Evolutionary conservation across 352 stramenopile species (phyloP).

Genomic region (Peronospora farinosa): DNA sequence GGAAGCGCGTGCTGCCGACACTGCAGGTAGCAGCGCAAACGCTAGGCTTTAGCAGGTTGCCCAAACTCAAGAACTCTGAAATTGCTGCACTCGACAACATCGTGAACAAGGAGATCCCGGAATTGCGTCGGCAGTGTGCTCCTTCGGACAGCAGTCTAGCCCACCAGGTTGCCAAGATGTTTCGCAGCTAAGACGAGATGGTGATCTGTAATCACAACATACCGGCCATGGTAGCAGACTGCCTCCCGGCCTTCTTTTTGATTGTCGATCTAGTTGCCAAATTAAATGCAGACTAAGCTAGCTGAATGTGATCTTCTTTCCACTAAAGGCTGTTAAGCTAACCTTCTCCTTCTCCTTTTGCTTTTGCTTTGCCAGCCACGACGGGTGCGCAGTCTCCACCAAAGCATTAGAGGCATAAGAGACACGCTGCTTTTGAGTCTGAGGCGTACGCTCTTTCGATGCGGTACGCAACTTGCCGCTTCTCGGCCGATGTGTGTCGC

Average conservation of each 20-base stretch:
- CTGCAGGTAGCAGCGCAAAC: slow-evolving; percentile 85
- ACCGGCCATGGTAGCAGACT: slow-evolving; percentile 4
- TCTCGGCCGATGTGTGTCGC: slow-evolving; percentile 11
- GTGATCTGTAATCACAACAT: slow-evolving; percentile 6
- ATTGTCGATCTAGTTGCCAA: slow-evolving; percentile 11
- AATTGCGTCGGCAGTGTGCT: slow-evolving; percentile 79
- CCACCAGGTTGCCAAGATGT: slow-evolving; percentile 85
- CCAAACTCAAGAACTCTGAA: slow-evolving; percentile 79
- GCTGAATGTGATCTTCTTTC: slow-evolving; percentile 82
- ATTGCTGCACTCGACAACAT: slow-evolving; percentile 87
- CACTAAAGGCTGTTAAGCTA: slow-evolving; percentile 55
- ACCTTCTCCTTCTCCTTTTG: slow-evolving; percentile 80
- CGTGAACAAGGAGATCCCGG: slow-evolving; percentile 83
- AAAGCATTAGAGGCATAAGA: slow-evolving; percentile 1
- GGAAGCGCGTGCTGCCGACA: slow-evolving; percentile 84
- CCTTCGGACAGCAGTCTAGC: slow-evolving; percentile 72
- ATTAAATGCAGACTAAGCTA: slow-evolving; percentile 20
- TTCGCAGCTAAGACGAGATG: slow-evolving; percentile 38
- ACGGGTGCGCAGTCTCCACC: slow-evolving; percentile 43
- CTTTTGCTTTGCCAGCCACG: slow-evolving; percentile 77
- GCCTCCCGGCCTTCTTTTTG: slow-evolving; percentile 11
- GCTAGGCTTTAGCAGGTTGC: slow-evolving; percentile 74
- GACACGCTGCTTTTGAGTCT: slow-evolving; percentile 5
- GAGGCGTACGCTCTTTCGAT: slow-evolving; percentile 17
- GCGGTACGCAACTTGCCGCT: slow-evolving; percentile 10